These are phyloP conservation scores for Ogataea trehaloabstinens DNA, from an alignment of 805 yeast genomes.

Conservation along the genomic window DNA sequence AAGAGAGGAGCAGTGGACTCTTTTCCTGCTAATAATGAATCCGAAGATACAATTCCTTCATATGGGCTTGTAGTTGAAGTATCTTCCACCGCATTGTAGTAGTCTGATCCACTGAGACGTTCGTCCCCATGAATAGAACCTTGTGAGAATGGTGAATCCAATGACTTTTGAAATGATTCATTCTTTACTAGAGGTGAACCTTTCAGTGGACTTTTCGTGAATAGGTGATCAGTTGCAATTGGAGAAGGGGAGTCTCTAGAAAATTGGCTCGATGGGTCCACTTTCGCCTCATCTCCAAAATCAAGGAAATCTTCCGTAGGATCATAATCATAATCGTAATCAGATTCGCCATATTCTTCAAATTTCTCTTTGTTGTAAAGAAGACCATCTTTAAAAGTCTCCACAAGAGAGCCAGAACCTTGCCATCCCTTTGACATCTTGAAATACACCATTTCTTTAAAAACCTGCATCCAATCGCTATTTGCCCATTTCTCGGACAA, in stretches of 20 bases:
- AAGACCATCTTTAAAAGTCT: slow-evolving; percentile 31
- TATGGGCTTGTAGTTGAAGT: not conserved
- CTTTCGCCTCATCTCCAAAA: slow-evolving; percentile 6
- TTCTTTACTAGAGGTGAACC: too few relatives aligned
- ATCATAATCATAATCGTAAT: slow-evolving; percentile 27
- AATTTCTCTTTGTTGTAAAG: slow-evolving; percentile 26
- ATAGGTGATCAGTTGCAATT: too few relatives aligned
- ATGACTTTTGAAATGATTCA: too few relatives aligned
- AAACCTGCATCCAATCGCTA: slow-evolving; percentile 35
- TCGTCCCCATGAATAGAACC: too few relatives aligned
- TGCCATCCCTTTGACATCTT: slow-evolving; percentile 35
- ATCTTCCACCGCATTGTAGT: not conserved
- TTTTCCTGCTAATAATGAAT: not conserved
- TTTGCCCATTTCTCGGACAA: slow-evolving; percentile 31
- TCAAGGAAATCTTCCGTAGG: slow-evolving; percentile 32
- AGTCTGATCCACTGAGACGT: too few relatives aligned
- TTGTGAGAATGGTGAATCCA: too few relatives aligned
- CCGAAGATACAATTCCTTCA: not conserved
- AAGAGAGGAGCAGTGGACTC: not conserved
- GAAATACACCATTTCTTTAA: slow-evolving; percentile 34
- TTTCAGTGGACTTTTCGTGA: too few relatives aligned
- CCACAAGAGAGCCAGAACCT: slow-evolving; percentile 34
- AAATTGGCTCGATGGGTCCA: too few relatives aligned
- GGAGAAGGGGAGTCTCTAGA: too few relatives aligned
- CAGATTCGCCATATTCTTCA: slow-evolving; percentile 20